Percentiles rank a stretch among this genome's conserved stretches.
Conservation (phyloP, 2,329 filamentous ascomycete species). For the Fusarium cyanostomum region DNA sequence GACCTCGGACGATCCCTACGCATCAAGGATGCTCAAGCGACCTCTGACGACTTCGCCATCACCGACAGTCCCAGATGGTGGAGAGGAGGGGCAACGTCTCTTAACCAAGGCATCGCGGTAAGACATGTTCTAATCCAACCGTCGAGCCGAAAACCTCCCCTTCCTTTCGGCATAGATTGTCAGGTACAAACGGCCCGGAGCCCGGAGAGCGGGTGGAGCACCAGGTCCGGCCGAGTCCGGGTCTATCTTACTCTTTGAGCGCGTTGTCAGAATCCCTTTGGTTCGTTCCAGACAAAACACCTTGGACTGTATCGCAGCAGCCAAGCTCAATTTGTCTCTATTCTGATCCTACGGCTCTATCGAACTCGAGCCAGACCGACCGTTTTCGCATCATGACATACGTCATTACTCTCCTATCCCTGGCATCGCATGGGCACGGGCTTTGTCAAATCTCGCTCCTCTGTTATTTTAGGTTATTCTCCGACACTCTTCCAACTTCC, state of each 20-base stretch:
- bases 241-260: background rate
- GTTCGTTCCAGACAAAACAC: background rate
- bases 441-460: background rate
- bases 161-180: constrained; percentile 30
- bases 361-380: constrained; percentile 3
- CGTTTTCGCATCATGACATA: background rate
- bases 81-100: background rate
- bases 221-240: constrained; percentile 12
- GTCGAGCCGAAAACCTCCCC: background rate
- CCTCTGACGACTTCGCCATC: constrained; percentile 3
- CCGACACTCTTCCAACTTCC: background rate
- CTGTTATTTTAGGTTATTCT: background rate
- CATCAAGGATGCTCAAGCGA: constrained; percentile 3
- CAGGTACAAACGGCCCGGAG: constrained; percentile 30
- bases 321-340: background rate
- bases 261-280: no score
- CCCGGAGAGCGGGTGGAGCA: constrained; percentile 24
- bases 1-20: constrained; percentile 23
- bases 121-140: constrained; percentile 1
- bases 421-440: background rate
- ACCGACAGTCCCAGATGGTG: constrained; percentile 5
- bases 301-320: background rate
- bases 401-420: constrained; percentile 1
- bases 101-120: constrained; percentile 12
- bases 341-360: background rate